Percentiles rank a stretch among this genome's conserved stretches.
phyloP scores from a whole-genome alignment of 2,329 filamentous ascomycete genomes.

The Penicillium verrucosum region DNA sequence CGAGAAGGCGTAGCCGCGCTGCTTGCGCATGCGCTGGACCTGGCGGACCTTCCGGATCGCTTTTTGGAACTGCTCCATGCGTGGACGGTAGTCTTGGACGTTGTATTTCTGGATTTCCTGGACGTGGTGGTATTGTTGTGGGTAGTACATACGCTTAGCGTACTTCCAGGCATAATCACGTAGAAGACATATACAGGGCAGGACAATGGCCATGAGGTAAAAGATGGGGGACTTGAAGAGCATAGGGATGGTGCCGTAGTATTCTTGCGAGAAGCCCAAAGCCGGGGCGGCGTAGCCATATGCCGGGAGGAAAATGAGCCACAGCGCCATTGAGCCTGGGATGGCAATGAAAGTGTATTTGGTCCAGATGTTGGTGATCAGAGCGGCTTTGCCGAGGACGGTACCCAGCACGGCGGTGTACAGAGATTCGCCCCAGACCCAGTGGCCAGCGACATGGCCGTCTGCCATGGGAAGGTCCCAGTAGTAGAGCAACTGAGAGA shows the following conservation, averaged over 20 bases:
- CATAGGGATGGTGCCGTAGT: slow-evolving; percentile 75
- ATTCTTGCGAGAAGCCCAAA: slow-evolving; percentile 76
- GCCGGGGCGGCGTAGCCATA: slow-evolving; percentile 86
- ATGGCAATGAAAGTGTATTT: slow-evolving; percentile 97
- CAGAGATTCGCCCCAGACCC: slow-evolving; percentile 95
- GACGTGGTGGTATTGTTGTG: slow-evolving; percentile 94
- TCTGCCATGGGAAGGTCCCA: slow-evolving; percentile 74
- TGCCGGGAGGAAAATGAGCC: slow-evolving; percentile 83
- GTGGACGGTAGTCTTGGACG: slow-evolving; percentile 95
- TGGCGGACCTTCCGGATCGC: slow-evolving; percentile 97
- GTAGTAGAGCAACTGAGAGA: slow-evolving; percentile 75
- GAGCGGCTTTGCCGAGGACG: slow-evolving; percentile 87
- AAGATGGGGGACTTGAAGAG: slow-evolving; percentile 80
- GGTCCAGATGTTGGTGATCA: slow-evolving; percentile 97
- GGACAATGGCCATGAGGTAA: slow-evolving; percentile 81
- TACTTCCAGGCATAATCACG: slow-evolving; percentile 98
- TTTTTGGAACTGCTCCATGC: slow-evolving; percentile 99
- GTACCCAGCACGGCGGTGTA: slow-evolving; percentile 93
- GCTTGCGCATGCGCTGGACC: slow-evolving; percentile 98
- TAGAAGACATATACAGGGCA: slow-evolving; percentile 77
- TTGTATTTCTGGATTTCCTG: slow-evolving; percentile 99
- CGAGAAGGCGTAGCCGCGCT: slow-evolving; percentile 96
- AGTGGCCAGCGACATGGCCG: slow-evolving; percentile 83
- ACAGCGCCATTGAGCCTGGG: slow-evolving; percentile 85
- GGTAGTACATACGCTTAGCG: slow-evolving; percentile 92